Conservation (phyloP, 768 basidiomycete species). For the Panaeolus cyanescens region DNA sequence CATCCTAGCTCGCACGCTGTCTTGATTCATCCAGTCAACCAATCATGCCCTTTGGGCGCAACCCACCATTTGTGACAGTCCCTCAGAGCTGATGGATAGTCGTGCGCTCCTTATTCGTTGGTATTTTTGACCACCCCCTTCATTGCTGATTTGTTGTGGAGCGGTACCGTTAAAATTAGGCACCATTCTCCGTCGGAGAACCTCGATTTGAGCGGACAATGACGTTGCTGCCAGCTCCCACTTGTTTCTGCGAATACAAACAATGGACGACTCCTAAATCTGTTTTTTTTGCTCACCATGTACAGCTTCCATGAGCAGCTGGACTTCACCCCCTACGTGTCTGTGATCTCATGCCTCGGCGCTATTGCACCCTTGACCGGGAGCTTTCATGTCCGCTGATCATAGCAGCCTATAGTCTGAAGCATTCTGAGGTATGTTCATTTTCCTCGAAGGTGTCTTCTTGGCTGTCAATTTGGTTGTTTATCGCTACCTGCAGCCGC, state of each 20-base stretch:
- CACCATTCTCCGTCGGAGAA: not conserved
- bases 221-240: no score
- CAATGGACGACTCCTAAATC: not conserved
- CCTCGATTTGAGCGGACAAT: not conserved
- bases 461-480: not conserved
- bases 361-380: not conserved
- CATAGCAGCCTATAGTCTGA: not conserved
- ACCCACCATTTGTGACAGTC: not conserved
- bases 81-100: not conserved
- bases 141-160: not conserved
- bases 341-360: not conserved
- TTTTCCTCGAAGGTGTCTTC: not conserved
- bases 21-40: not conserved
- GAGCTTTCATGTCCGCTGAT: not conserved
- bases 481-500: not conserved
- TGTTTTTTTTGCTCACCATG: not conserved
- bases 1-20: not conserved
- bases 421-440: not conserved
- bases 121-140: not conserved
- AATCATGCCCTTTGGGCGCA: not conserved
- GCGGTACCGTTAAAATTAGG: not conserved
- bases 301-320: not conserved
- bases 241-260: not conserved
- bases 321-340: not conserved
- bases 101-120: not conserved